Evolutionary conservation across 75 land plant species (phyloP).

Genomic region (Isoetes taiwanensis): DNA sequence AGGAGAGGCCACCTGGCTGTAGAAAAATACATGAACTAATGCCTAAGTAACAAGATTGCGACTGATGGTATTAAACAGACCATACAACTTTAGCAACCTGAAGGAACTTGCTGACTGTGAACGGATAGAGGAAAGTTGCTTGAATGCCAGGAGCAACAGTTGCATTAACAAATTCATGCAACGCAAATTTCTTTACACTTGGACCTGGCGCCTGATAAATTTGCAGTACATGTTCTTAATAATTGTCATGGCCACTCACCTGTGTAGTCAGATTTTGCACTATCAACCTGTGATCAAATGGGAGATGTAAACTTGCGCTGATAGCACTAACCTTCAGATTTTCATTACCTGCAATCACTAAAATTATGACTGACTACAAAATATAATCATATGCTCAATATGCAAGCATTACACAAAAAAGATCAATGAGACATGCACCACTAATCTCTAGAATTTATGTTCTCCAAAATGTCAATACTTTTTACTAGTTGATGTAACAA

Average conservation of each 20-base stretch:
- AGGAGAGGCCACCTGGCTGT: constrained; percentile 1
- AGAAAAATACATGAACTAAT: background rate
- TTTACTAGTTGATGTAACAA: too few species aligned
- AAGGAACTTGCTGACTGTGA: constrained; percentile 13
- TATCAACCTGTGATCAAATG: constrained; percentile 50
- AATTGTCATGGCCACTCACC: constrained; percentile 36
- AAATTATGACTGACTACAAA: too few species aligned
- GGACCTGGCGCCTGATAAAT: too few species aligned
- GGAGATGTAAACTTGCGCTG: constrained; percentile 60
- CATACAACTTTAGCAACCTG: background rate
- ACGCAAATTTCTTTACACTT: too few species aligned
- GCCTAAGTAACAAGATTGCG: background rate
- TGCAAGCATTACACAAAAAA: too few species aligned
- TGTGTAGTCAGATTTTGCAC: constrained; percentile 73
- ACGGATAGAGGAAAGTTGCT: constrained; percentile 17
- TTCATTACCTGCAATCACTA: constrained; percentile 36
- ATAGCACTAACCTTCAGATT: constrained; percentile 48
- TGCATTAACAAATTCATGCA: constrained; percentile 15
- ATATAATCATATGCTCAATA: too few species aligned
- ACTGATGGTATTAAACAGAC: background rate
- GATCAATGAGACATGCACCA: too few species aligned
- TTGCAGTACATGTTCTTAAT: too few species aligned
- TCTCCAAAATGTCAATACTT: too few species aligned
- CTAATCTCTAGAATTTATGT: too few species aligned
- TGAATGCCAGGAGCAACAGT: constrained; percentile 11